Evolutionary conservation across 352 stramenopile species (phyloP).

Genomic region (Plasmopara halstedii): DNA sequence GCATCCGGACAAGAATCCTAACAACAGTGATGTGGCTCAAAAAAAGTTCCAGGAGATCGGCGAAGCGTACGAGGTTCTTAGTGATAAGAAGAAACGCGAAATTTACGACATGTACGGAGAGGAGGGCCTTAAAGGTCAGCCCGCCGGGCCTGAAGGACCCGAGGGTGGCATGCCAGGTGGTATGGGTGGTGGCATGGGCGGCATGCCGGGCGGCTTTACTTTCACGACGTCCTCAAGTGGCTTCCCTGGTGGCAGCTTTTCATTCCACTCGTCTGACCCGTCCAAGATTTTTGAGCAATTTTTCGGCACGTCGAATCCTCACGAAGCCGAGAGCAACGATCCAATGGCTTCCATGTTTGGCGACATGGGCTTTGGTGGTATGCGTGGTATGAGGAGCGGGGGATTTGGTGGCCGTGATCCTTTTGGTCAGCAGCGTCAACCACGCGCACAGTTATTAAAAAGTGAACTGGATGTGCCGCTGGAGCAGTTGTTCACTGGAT

Average conservation of each 20-base stretch:
- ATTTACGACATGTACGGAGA: slow-evolving; percentile 92
- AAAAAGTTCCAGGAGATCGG: slow-evolving; percentile 91
- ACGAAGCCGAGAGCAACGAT: slow-evolving; percentile 62
- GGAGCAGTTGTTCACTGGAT: slow-evolving; percentile 75
- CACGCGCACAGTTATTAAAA: slow-evolving; percentile 50
- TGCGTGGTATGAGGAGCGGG: slow-evolving; percentile 30
- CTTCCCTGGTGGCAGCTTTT: slow-evolving; percentile 61
- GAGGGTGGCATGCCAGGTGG: slow-evolving; percentile 21
- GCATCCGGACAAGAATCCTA: slow-evolving; percentile 91
- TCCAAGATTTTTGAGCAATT: slow-evolving; percentile 90
- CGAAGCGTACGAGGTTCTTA: slow-evolving; percentile 91
- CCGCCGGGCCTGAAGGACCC: slow-evolving; percentile 19
- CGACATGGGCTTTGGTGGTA: slow-evolving; percentile 43
- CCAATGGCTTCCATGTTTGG: slow-evolving; percentile 70
- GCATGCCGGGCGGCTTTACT: slow-evolving; percentile 46
- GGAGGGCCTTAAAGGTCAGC: slow-evolving; percentile 76
- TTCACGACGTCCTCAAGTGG: slow-evolving; percentile 30
- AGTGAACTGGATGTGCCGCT: slow-evolving; percentile 90
- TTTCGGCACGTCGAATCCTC: slow-evolving; percentile 78
- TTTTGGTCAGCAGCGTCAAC: slow-evolving; percentile 29
- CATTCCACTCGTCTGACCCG: slow-evolving; percentile 73
- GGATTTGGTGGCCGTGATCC: slow-evolving; percentile 30
- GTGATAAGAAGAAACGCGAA: slow-evolving; percentile 88
- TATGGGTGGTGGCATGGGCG: slow-evolving; percentile 40
- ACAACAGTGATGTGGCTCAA: slow-evolving; percentile 74